Evolutionary conservation across 192 early-diverging fungal genomes (phyloP), one percentile per base, ranked within the genome.

Genomic region (Helicostylum pulchrum): DNA sequence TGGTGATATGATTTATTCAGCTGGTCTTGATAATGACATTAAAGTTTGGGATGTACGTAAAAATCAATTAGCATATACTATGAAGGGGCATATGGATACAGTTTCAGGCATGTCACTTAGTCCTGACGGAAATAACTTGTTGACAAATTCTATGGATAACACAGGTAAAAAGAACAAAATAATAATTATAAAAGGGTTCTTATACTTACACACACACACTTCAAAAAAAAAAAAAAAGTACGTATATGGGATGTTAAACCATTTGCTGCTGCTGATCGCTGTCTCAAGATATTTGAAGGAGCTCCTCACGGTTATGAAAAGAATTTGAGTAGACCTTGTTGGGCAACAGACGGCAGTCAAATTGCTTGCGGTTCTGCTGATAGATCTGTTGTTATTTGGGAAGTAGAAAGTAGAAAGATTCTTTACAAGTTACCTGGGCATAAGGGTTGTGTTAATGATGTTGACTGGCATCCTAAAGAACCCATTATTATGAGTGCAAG

Each of bases 281-380:
- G 91, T 53, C 74, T 89, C 61, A 89, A 88, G 54, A 83, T 85
- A 15, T 88, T 93, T 72, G 84, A 94, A 65, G 92, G 95, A 6
- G 95, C 95, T 4, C 94, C 94, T 23, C 94, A 98, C 64, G 95
- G 94, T 15, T 94, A 92, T 67, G 97, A 99, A 62, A 94, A 92
- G 81, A 94, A 95, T 58, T 79, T 99, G 43, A 84, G 98, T 34
- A 81, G 87, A 20, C 95, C 96, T 0, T 87, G 92, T 19, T 97
- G 95, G 90, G 90, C 91, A 15, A 79, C 83, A 3, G 91, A 96
- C 66, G 93, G 91, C 14, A 78, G 80, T 50, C 90, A 89, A 78
- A 85, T 96, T 42, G 95, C 91, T 0, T 81, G 85, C 10, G 97
- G 96, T 9, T 78, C 87, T 50, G 94, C 87, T 3, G 97, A 99